Percentiles rank a stretch among this genome's conserved stretches.
phyloP scores from a whole-genome alignment of 805 yeast species.

The Hermanozyma aechmeae region DNA sequence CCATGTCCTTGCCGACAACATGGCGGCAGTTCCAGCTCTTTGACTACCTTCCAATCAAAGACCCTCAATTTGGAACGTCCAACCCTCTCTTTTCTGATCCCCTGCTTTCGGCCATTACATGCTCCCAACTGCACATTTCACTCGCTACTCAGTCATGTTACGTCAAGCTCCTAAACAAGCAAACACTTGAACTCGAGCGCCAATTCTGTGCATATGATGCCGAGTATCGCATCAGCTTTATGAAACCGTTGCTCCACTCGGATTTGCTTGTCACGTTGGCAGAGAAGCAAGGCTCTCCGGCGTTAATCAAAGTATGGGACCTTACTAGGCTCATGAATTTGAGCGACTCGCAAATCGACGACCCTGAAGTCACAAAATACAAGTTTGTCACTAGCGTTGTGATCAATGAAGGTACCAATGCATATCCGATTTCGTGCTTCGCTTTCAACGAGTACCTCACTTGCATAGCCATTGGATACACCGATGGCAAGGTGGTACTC shows the following conservation, averaged over 20 bases:
- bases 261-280: conserved; percentile 62
- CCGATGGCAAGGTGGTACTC: conserved; percentile 74
- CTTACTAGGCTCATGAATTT: conserved; percentile 39
- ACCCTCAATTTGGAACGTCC: conserved; percentile 60
- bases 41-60: conserved; percentile 74
- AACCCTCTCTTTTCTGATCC: conserved; percentile 75
- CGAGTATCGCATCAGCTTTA: conserved; percentile 54
- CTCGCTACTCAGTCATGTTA: conserved; percentile 46
- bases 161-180: conserved; percentile 46
- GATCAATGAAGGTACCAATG: conserved; percentile 64
- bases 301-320: conserved; percentile 66
- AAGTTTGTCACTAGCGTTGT: conserved; percentile 53
- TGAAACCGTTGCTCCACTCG: conserved; percentile 39
- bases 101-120: conserved; percentile 51
- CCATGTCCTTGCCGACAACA: conserved; percentile 14
- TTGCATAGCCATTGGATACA: conserved; percentile 66
- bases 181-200: conserved; percentile 34
- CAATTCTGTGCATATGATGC: conserved; percentile 57
- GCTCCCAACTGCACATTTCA: conserved; percentile 47
- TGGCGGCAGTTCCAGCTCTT: conserved; percentile 87
- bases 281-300: conserved; percentile 64
- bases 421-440: conserved; percentile 69
- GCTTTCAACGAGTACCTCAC: conserved; percentile 46
- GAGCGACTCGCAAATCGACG: conserved; percentile 6
- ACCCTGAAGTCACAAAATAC: conserved; percentile 12